Evolutionary conservation across 1,284 basidiomycete genomes (phyloP).

Genomic region (Trametes versicolor): DNA sequence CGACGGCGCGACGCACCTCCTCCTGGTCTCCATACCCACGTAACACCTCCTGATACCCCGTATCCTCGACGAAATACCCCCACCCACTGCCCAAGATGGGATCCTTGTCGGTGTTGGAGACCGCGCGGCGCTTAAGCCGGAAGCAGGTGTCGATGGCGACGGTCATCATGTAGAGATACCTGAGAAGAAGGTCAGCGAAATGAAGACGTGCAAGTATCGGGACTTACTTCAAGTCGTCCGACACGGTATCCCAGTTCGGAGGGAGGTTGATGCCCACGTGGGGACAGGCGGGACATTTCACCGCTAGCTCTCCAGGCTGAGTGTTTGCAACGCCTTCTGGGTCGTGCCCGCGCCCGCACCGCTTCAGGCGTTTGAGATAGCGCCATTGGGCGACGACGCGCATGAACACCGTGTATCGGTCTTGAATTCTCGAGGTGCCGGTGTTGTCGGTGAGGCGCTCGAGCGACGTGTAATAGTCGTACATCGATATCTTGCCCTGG

Average conservation of each 20-base stretch:
- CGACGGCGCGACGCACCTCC: not conserved
- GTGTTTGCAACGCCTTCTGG: not conserved
- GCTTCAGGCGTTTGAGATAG: conserved; percentile 35
- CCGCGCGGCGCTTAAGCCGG: not conserved
- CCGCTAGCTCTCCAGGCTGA: not conserved
- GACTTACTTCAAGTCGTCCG: not conserved
- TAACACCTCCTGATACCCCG: not conserved
- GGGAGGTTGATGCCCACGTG: not conserved
- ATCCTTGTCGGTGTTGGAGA: not conserved
- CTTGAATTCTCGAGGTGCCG: conserved; percentile 6
- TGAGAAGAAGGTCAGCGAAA: not conserved
- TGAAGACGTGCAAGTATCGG: not conserved
- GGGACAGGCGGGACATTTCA: not conserved
- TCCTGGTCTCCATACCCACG: not conserved
- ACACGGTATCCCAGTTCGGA: not conserved
- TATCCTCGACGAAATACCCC: not conserved
- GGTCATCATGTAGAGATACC: not conserved
- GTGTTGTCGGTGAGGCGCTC: conserved; percentile 28
- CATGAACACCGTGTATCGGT: conserved; percentile 32
- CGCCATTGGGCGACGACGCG: conserved; percentile 31
- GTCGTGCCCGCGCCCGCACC: conserved; percentile 32
- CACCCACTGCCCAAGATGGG: not conserved
- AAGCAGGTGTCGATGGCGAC: not conserved
- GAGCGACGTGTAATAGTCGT: conserved; percentile 30
- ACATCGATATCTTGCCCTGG: conserved; percentile 21